Evolutionary conservation across 345 rosid genomes (phyloP), one percentile per base, ranked within the genome.

Genomic region (Pseudoturritis turrita): DNA sequence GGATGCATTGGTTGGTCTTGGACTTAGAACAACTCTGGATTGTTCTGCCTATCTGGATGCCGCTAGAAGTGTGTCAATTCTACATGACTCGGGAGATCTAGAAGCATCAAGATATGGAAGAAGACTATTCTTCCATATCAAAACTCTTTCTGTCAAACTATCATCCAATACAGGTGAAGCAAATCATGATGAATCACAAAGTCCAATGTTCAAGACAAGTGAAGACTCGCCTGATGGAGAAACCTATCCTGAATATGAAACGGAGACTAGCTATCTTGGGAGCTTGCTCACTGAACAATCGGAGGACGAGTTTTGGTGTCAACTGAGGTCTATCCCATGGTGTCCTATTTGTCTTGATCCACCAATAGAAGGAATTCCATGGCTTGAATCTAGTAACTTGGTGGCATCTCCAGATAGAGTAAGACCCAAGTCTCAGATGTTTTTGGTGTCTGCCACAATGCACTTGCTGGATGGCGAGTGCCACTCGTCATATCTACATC

Each of bases 261-360:
- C 71, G 14, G 86, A 77, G 53, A 58, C 77, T 74, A 79, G 70
- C 50, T 81, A 68, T 77, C 75, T 87, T 69, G 77, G 82, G 62
- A 83, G 76, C 77, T 59, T 86, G 62, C 67, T 78, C 77, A 83
- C 76, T 71, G 84, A 83, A 74, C 80, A 78, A 80, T 70, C 83
- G 21, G 96, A 85, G 79, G 90, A 88, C 63, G 87, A 81, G n/a
- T 93, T 93, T 80, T 93, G 98, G 98, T 79, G 83, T 74, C 94
- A 90, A 77, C 55, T 93, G 72, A 88, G 82, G 83, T 73, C 81
- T 70, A 87, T 88, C 60, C 59, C 88, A 54, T 93, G 97, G 96
- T 93, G 98, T 81, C 98, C 98, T 70, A 75, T 87, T 74, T 81
- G 80, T 71, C 69, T 73, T 29, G 78, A 86, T 64, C 92, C 98